Evolutionary conservation across 768 basidiomycete species (phyloP), one percentile per base, ranked within the genome.

Genomic region (Pisolithus marmoratus): DNA sequence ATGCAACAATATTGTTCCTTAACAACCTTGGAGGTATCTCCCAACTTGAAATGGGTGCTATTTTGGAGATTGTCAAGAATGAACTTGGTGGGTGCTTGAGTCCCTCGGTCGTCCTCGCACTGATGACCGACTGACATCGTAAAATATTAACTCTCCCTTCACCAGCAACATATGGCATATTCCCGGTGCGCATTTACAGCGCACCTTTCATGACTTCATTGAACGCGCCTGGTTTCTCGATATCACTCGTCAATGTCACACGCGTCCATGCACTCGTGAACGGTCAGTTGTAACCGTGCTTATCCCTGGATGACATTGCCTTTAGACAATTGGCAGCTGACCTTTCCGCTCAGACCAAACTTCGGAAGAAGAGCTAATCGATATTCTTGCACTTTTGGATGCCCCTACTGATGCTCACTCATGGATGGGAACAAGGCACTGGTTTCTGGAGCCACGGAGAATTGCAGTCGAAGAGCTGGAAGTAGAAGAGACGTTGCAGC

Each of bases 131-230:
- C 31, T 46, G 8, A 43, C 24, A 9, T 40, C 2, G 19, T 29
- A 20, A 19, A 23, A 5, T 26, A 36, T 26, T 45, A 6, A 5
- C 5, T 4, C 38, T 15, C 2, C 12, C 23, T 43, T 12, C 4
- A 34, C 20, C 43, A 77, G 73, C 56, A 5, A 55, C 51, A 1
- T 48, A 56, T 9, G 46, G 61, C 22, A 66, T 79, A 27, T 53
- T 58, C 40, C 78, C 75, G 0, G 54, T 61, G 15, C 65, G 79
- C 17, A 68, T 79, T 9, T 79, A 78, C 59, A 63, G 67, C 7
- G 75, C 77, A 4, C 63, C 75, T 2, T 83, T 75, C 62, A 81
- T 82, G 79, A 80, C 80, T 2, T 80, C 78, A 8, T 72, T 82
- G 53, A 81, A 82, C 58, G 78, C 78, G n/a, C 80, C 81, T 1